Conservation (phyloP, 805 yeast species). For the Candida qinlingensis region DNA sequence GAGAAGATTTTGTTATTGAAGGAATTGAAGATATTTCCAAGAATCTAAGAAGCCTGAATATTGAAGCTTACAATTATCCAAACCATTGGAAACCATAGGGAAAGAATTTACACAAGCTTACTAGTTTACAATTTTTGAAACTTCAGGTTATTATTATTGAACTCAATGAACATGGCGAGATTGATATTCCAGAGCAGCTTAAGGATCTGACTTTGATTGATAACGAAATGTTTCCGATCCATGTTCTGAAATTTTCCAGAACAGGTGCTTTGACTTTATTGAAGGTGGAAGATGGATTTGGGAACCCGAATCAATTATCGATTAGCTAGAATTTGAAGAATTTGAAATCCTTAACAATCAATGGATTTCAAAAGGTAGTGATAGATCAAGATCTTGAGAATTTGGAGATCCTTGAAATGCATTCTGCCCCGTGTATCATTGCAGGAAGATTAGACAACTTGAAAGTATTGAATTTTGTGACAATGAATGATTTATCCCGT, state of each 20-base stretch:
- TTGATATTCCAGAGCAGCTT: background rate
- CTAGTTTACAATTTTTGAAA: background rate
- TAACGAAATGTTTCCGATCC: background rate
- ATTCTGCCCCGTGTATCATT: too few species aligned
- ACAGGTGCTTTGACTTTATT: background rate
- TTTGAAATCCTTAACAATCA: background rate
- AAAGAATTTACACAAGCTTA: background rate
- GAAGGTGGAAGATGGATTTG: background rate
- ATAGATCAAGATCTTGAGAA: background rate
- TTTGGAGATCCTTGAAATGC: background rate
- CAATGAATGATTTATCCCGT: too few species aligned
- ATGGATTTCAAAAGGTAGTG: background rate
- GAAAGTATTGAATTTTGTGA: too few species aligned
- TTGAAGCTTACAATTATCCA: slow-evolving; percentile 1
- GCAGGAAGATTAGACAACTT: too few species aligned
- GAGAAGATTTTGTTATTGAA: background rate
- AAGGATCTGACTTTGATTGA: background rate
- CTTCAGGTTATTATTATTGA: background rate
- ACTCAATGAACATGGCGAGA: background rate
- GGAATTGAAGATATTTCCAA: background rate
- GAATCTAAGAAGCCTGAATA: background rate
- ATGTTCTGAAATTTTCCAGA: too few species aligned
- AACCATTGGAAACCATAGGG: background rate
- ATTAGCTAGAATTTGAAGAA: background rate
- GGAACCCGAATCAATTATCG: background rate